phyloP scores from a whole-genome alignment of 2,329 filamentous ascomycete species.

The Myriosclerotinia duriaeana region DNA sequence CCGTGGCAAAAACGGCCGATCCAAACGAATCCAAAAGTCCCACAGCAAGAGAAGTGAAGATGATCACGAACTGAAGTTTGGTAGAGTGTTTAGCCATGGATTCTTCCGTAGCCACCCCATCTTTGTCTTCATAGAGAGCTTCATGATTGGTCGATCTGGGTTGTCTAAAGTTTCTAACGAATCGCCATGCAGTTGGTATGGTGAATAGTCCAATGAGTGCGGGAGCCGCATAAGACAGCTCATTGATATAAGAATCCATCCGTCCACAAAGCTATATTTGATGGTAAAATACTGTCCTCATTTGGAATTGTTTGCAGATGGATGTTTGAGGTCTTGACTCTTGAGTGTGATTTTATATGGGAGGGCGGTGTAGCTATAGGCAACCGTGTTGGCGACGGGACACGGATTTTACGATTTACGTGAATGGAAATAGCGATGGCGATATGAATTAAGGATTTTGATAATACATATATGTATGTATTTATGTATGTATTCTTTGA shows the following conservation, averaged over 20 bases:
- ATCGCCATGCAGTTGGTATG: slow-evolving; percentile 30
- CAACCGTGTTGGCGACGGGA: not conserved
- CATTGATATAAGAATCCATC: slow-evolving; percentile 18
- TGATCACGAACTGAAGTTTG: slow-evolving; percentile 52
- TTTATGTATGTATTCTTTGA: not conserved
- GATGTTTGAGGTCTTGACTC: not conserved
- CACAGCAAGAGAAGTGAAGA: slow-evolving; percentile 51
- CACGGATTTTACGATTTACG: not conserved
- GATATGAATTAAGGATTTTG: not conserved
- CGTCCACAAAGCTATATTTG: slow-evolving; percentile 20
- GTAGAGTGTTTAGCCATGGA: slow-evolving; percentile 61
- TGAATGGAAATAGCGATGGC: too few species aligned
- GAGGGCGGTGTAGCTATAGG: slow-evolving; percentile 13
- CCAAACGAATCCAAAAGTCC: slow-evolving; percentile 57
- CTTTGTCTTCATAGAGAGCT: slow-evolving; percentile 60
- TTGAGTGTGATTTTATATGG: slow-evolving; percentile 5
- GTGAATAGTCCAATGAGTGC: slow-evolving; percentile 29
- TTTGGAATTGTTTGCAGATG: not conserved
- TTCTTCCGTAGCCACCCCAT: slow-evolving; percentile 66
- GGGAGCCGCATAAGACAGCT: slow-evolving; percentile 21
- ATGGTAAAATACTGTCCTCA: not conserved
- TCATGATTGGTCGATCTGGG: slow-evolving; percentile 26
- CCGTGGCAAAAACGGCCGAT: slow-evolving; percentile 52
- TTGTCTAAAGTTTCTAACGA: slow-evolving; percentile 28
- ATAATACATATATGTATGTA: not conserved